These are phyloP conservation scores for Metschnikowia cubensis DNA, from an alignment of 805 yeast genomes.

Conservation along the genomic window DNA sequence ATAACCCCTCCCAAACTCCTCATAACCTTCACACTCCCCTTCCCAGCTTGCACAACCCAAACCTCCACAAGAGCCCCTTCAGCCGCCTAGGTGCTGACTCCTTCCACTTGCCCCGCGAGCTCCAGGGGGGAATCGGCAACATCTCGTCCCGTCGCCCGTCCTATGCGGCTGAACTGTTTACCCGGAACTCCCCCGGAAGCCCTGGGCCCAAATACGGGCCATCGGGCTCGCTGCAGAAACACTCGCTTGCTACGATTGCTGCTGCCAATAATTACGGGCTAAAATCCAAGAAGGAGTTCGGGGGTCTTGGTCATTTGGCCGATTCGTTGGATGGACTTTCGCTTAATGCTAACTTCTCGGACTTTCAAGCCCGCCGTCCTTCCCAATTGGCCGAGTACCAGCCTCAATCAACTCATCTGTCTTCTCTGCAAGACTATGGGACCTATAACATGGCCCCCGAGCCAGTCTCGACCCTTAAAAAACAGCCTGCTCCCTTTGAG, in stretches of 20 bases:
- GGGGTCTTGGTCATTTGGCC: constrained; percentile 23
- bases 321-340: constrained; percentile 29
- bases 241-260: constrained; percentile 26
- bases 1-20: neutral
- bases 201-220: neutral
- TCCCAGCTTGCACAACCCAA: neutral
- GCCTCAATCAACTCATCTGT: neutral
- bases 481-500: neutral
- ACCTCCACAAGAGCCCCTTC: neutral
- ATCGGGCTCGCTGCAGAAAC: constrained; percentile 6
- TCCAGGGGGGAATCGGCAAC: constrained; percentile 61
- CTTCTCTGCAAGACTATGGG: neutral
- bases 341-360: constrained; percentile 32
- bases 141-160: constrained; percentile 69
- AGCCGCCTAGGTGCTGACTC: constrained; percentile 19
- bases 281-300: constrained; percentile 10
- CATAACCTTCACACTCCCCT: neutral
- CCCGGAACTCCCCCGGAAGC: constrained; percentile 24
- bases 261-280: constrained; percentile 27
- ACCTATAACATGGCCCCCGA: neutral
- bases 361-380: constrained; percentile 41
- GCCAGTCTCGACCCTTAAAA: neutral
- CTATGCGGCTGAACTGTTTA: constrained; percentile 64
- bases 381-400: constrained; percentile 34
- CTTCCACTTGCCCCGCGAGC: constrained; percentile 51